Conservation (phyloP, 257 asterid species). For the Lithospermum erythrorhizon region DNA sequence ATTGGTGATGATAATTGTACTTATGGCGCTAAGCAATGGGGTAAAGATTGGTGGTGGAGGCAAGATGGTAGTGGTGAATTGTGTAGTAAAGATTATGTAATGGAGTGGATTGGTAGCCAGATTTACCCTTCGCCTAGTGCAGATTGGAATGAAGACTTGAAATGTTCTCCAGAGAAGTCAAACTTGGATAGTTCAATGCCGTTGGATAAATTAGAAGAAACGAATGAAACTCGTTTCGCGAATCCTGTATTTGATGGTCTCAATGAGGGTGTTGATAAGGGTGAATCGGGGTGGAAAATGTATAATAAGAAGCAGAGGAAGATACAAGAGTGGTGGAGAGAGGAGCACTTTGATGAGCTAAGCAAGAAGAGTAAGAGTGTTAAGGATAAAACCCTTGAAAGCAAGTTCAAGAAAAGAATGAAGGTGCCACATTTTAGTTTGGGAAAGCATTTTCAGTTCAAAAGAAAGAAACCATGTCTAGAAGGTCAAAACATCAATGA, state of each 20-base stretch:
- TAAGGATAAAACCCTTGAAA: conserved; percentile 15
- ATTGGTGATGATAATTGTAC: conserved; percentile 18
- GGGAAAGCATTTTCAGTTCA: conserved; percentile 46
- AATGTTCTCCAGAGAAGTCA: conserved; percentile 19
- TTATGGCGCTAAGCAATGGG: conserved; percentile 57
- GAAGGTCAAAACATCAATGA: conserved; percentile 16
- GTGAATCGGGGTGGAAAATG: conserved; percentile 23
- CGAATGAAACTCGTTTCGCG: conserved; percentile 21
- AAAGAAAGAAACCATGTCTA: conserved; percentile 17
- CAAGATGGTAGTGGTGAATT: conserved; percentile 92
- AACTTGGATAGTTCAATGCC: conserved; percentile 15
- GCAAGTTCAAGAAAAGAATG: conserved; percentile 21
- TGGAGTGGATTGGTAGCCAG: conserved; percentile 96
- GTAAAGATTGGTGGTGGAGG: conserved; percentile 99
- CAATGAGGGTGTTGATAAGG: conserved; percentile 22
- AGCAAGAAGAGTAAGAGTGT: conserved; percentile 29
- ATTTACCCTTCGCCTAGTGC: conserved; percentile 36
- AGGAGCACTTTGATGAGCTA: conserved; percentile 57
- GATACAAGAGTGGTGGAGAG: conserved; percentile 99
- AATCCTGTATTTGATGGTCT: conserved; percentile 23
- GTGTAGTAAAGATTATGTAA: conserved; percentile 83
- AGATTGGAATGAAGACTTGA: conserved; percentile 70
- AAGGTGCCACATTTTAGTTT: conserved; percentile 55
- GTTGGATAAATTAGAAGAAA: conserved; percentile 26
- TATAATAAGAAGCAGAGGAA: conserved; percentile 44